Conservation (phyloP, 2,329 filamentous ascomycete genomes). For the Phyllosticta citrichinensis region DNA sequence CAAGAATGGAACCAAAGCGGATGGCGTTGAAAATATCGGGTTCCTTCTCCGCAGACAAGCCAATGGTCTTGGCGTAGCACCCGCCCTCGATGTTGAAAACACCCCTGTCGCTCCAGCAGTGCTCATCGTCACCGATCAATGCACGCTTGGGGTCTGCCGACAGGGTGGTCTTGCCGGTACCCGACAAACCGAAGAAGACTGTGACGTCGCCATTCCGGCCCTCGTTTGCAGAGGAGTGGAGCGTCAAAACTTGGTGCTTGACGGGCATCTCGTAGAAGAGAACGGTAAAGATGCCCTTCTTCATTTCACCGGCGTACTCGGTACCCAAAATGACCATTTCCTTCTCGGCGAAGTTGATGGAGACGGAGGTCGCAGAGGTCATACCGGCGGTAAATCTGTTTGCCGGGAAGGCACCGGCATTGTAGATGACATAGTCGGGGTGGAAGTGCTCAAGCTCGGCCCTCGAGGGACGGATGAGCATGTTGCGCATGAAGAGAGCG, state of each 20-base stretch:
- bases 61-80: conserved; percentile 98
- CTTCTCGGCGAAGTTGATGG: conserved; percentile 98
- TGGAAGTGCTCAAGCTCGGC: conserved; percentile 97
- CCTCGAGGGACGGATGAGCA: conserved; percentile 88
- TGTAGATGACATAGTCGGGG: conserved; percentile 99
- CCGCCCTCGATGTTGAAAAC: conserved; percentile 99
- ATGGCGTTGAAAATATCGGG: conserved; percentile 96
- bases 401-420: conserved; percentile 94
- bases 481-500: conserved; percentile 99
- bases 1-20: conserved; percentile 90
- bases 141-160: conserved; percentile 95
- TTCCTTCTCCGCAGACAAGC: conserved; percentile 96
- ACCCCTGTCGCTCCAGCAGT: conserved; percentile 95
- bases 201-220: conserved; percentile 90
- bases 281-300: conserved; percentile 97
- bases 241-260: conserved; percentile 96
- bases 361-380: conserved; percentile 95
- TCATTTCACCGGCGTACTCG: conserved; percentile 96
- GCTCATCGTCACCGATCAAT: conserved; percentile 96
- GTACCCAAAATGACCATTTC: conserved; percentile 99
- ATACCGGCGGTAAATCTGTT: conserved; percentile 97
- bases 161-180: conserved; percentile 96
- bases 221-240: conserved; percentile 98
- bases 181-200: conserved; percentile 97
- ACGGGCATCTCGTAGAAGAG: conserved; percentile 99